These are phyloP conservation scores for Camillea tinctor DNA, from an alignment of 2,329 filamentous ascomycete species.

Conservation along the genomic window DNA sequence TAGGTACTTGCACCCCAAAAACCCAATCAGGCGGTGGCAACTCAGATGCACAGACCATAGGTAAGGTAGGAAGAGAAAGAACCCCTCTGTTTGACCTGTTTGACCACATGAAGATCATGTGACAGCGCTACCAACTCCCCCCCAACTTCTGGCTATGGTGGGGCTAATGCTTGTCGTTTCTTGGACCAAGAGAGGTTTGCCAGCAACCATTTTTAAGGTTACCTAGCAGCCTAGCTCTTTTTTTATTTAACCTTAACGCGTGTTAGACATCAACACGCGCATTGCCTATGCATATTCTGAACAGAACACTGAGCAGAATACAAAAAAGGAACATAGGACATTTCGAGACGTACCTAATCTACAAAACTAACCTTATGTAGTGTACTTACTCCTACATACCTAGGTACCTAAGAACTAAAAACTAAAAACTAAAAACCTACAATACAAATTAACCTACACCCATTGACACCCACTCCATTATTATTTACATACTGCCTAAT, in stretches of 20 bases:
- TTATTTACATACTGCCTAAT: background rate
- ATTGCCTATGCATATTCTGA: background rate
- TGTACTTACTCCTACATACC: background rate
- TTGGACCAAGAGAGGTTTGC: no score
- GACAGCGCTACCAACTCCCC: conserved; percentile 17
- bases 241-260: conserved; percentile 8
- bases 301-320: no score
- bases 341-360: background rate
- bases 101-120: conserved; percentile 24
- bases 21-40: conserved; percentile 7
- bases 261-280: background rate
- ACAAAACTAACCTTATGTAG: no score
- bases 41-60: conserved; percentile 15
- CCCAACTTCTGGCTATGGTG: conserved; percentile 2
- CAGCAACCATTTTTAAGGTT: no score
- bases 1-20: background rate
- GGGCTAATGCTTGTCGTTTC: background rate
- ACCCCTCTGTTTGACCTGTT: conserved; percentile 1
- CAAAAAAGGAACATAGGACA: background rate
- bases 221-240: no score
- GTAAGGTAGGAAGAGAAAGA: background rate
- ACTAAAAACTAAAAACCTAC: no score
- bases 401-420: no score
- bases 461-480: no score
- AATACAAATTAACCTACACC: no score